Conservation (phyloP, 2,329 filamentous ascomycete genomes). For the Cercospora sojina region DNA sequence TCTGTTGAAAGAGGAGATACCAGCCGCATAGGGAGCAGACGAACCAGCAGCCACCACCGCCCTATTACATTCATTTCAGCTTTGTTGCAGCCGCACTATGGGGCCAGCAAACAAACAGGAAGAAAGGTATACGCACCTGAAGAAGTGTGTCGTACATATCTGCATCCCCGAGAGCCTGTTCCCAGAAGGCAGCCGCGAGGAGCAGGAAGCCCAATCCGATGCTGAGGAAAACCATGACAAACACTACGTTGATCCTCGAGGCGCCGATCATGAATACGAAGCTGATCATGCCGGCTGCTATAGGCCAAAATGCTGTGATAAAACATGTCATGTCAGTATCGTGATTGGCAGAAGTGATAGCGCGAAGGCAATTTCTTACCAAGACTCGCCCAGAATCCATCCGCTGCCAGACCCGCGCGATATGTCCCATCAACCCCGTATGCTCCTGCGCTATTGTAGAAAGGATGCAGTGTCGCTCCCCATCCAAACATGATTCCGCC, state of each 20-base stretch:
- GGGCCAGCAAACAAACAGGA: not conserved
- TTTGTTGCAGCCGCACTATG: not conserved
- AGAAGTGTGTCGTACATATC: conserved; percentile 7
- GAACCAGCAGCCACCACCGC: conserved; percentile 18
- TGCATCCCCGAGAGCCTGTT: conserved; percentile 12
- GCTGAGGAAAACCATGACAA: conserved; percentile 20
- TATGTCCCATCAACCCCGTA: conserved; percentile 13
- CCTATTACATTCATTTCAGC: not conserved
- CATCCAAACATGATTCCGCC: conserved; percentile 19
- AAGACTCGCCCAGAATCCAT: conserved; percentile 14
- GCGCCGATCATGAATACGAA: conserved; percentile 21
- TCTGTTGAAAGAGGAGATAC: conserved; percentile 42
- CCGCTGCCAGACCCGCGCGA: conserved; percentile 10
- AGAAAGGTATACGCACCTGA: conserved; percentile 26
- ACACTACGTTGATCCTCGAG: conserved; percentile 15
- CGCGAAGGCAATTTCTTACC: not conserved
- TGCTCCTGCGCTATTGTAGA: conserved; percentile 20
- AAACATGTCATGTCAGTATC: not conserved
- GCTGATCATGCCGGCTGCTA: conserved; percentile 16
- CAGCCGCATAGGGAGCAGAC: conserved; percentile 20
- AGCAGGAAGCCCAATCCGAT: conserved; percentile 17
- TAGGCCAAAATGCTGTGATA: conserved; percentile 12
- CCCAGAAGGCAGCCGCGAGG: conserved; percentile 17
- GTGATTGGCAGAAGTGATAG: not conserved
- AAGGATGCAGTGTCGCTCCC: conserved; percentile 22